Base-by-base conservation (phyloP, 2,329 filamentous ascomycete genomes). In the Beauveria rudraprayagi region DNA sequence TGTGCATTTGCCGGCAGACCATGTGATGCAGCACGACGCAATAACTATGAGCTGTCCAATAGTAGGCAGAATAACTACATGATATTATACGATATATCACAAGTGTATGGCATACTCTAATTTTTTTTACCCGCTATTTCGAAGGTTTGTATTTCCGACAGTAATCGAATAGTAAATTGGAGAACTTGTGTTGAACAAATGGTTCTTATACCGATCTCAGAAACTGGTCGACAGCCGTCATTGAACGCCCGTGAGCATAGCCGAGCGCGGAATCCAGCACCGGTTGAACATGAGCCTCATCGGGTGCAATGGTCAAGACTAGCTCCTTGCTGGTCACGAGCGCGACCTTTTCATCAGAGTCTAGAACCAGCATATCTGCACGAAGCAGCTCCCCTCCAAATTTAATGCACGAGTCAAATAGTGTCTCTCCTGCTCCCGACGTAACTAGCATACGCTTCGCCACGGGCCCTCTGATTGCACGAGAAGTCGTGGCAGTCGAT, bases 331-430 rank as follows among this genome's bases (percentile, higher is more conserved):
- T n/a, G 5, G 40, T 28, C 26, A 44, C 53, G n/a, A 34, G 9
- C 28, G 53, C 40, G 4, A 46, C 53, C 53, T 56, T 44, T 14
- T 56, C 53, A n/a, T 46, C 53, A 43, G 53, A 46, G 26, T 46
- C 53, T 17, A 56, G 26, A 19, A 56, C 53, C 9, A 46, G 5
- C 53, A 56, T 56, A n/a, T 56, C 53, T 22, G 53, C 53, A 30
- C 40, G 22, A 14, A 56, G 41, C n/a, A 56, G 41, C 41, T 46
- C 41, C 16, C 40, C 9, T 22, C 17, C 53, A 11, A 56, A 56
- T 10, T 46, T 46, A 14, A 56, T 41, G 26, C 53, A 56, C 17
- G 53, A 56, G 41, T 56, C 53, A 56, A 56, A 56, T 19, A 56
- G 43, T 9, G 53, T 56, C 53, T 56, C 53, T 3, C 24, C 53